A percentile compares a stretch with the other conserved stretches of the same genome.
Conservation (phyloP, 2,329 filamentous ascomycete species). For the Zalaria sp. region DNA sequence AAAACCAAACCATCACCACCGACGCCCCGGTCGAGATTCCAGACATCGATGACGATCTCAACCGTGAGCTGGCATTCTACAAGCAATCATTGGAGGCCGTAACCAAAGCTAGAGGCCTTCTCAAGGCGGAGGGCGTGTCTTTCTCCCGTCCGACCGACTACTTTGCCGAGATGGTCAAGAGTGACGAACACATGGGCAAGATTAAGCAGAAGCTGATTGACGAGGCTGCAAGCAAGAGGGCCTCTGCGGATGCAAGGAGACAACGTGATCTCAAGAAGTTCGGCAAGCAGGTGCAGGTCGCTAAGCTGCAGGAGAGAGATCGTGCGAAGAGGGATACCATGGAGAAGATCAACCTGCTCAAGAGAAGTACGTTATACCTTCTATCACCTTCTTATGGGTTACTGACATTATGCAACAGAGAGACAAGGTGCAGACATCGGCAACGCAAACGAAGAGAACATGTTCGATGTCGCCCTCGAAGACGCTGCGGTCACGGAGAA, state of each 20-base stretch:
- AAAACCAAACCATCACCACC: slow-evolving; percentile 66
- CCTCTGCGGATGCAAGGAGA: slow-evolving; percentile 77
- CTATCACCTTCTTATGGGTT: neutral
- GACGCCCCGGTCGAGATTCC: slow-evolving; percentile 55
- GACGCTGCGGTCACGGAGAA: slow-evolving; percentile 41
- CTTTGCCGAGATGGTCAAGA: slow-evolving; percentile 98
- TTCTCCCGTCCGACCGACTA: slow-evolving; percentile 89
- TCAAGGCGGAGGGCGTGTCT: slow-evolving; percentile 69
- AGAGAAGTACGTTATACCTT: slow-evolving; percentile 62
- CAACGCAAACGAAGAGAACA: slow-evolving; percentile 61
- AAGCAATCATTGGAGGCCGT: slow-evolving; percentile 74
- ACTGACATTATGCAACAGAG: slow-evolving; percentile 41
- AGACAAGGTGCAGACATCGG: slow-evolving; percentile 59
- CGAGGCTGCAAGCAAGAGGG: slow-evolving; percentile 84
- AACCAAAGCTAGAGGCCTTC: slow-evolving; percentile 52
- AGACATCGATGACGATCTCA: slow-evolving; percentile 82
- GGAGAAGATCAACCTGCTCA: slow-evolving; percentile 88
- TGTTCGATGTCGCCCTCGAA: slow-evolving; percentile 86
- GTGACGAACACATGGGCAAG: slow-evolving; percentile 94
- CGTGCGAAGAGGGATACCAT: slow-evolving; percentile 87
- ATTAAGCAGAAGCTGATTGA: slow-evolving; percentile 89
- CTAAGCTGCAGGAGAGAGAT: slow-evolving; percentile 84
- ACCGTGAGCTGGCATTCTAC: slow-evolving; percentile 87
- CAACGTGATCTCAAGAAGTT: slow-evolving; percentile 97
- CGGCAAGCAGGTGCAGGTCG: slow-evolving; percentile 93